A percentile compares a stretch with the other conserved stretches of the same genome.
Evolutionary conservation across 148 eudicot species (phyloP).

Genomic region (Salicornia ramosissima): DNA sequence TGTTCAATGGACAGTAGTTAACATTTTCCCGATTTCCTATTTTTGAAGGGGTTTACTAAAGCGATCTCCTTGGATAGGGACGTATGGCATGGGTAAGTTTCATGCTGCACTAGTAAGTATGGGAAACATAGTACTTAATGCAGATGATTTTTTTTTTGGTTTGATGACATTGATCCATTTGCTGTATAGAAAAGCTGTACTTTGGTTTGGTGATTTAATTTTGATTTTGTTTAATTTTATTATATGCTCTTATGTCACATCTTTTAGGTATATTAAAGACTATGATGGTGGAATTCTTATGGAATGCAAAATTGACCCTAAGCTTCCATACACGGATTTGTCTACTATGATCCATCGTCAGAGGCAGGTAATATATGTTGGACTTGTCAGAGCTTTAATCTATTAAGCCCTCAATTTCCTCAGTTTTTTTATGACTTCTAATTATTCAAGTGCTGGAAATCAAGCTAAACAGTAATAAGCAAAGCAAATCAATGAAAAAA

Average conservation of each 20-base stretch:
- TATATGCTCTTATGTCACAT: too few species aligned
- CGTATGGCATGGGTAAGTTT: slow-evolving; percentile 91
- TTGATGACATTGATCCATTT: background rate
- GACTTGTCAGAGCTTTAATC: background rate
- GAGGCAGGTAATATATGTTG: slow-evolving; percentile 54
- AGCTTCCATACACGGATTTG: slow-evolving; percentile 95
- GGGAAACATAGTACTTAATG: background rate
- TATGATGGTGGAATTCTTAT: slow-evolving; percentile 97
- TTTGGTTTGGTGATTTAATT: too few species aligned
- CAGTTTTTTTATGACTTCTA: slow-evolving; percentile 10
- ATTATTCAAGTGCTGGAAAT: too few species aligned
- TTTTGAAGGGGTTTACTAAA: slow-evolving; percentile 90
- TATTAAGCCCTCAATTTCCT: too few species aligned
- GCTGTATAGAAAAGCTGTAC: too few species aligned
- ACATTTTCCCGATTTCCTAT: too few species aligned
- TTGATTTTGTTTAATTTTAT: background rate
- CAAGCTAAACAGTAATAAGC: too few species aligned
- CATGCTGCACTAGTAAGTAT: background rate
- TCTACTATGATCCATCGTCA: slow-evolving; percentile 92
- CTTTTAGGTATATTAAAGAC: slow-evolving; percentile 85
- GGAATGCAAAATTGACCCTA: slow-evolving; percentile 97
- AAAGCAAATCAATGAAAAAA: too few species aligned
- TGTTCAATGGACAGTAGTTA: too few species aligned
- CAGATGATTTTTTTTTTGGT: background rate
- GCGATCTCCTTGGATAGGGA: slow-evolving; percentile 89